phyloP scores from a whole-genome alignment of 805 yeast genomes.

The Ogataea sp. region DNA sequence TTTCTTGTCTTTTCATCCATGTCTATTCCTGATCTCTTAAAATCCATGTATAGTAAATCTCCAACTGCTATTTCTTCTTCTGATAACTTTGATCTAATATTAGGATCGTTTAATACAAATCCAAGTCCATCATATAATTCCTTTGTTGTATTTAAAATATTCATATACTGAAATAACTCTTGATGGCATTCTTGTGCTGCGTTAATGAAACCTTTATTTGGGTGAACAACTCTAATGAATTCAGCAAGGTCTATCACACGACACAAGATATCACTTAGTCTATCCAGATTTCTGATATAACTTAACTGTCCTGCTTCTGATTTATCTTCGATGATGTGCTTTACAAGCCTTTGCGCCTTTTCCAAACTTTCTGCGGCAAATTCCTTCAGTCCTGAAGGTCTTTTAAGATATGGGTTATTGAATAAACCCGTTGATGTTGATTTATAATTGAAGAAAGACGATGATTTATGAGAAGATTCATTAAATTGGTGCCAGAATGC shows the following conservation, averaged over 20 bases:
- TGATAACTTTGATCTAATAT: slow-evolving; percentile 33
- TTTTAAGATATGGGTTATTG: slow-evolving; percentile 56
- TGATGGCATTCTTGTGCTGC: slow-evolving; percentile 89
- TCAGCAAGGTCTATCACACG: slow-evolving; percentile 92
- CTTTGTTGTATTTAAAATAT: slow-evolving; percentile 76
- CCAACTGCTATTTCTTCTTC: slow-evolving; percentile 82
- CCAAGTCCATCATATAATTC: slow-evolving; percentile 56
- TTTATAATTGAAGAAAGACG: slow-evolving; percentile 18
- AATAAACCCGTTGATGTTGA: slow-evolving; percentile 54
- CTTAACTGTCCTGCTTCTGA: slow-evolving; percentile 33
- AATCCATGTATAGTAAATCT: slow-evolving; percentile 68
- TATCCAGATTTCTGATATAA: slow-evolving; percentile 65
- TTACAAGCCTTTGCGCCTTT: slow-evolving; percentile 56
- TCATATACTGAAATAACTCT: slow-evolving; percentile 89
- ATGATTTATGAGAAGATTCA: slow-evolving; percentile 12
- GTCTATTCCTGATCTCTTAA: slow-evolving; percentile 83
- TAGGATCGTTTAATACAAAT: slow-evolving; percentile 38
- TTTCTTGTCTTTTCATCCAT: slow-evolving; percentile 58
- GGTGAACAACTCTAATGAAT: slow-evolving; percentile 84
- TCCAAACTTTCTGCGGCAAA: slow-evolving; percentile 61
- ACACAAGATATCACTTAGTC: slow-evolving; percentile 81
- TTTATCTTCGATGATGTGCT: slow-evolving; percentile 41
- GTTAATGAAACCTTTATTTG: slow-evolving; percentile 55
- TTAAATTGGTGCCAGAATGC: slow-evolving; percentile 48
- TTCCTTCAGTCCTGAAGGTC: slow-evolving; percentile 61